Evolutionary conservation across 2,329 filamentous ascomycete genomes (phyloP).

Genomic region (Arthrocladium fulminans): DNA sequence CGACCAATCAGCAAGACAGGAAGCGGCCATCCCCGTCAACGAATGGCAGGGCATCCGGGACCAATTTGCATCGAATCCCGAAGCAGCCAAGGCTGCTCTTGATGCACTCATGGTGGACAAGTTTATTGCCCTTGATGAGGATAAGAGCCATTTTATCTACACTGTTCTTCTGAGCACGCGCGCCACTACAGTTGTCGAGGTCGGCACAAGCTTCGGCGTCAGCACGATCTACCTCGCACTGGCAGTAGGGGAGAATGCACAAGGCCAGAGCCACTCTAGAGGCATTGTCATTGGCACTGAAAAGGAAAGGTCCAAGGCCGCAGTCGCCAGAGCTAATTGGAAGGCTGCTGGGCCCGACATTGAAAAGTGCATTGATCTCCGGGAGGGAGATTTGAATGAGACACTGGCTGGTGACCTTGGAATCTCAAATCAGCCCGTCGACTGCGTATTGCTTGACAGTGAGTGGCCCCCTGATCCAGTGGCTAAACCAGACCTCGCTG

Average conservation of each 20-base stretch:
- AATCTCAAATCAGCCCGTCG: slow-evolving; percentile 22
- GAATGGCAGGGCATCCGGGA: too few species aligned
- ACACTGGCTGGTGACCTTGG: slow-evolving; percentile 28
- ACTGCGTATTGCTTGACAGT: slow-evolving; percentile 31
- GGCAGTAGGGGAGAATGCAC: slow-evolving; percentile 25
- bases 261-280: slow-evolving; percentile 13
- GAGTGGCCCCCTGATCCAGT: slow-evolving; percentile 14
- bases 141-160: slow-evolving; percentile 34
- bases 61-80: too few species aligned
- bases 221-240: slow-evolving; percentile 38
- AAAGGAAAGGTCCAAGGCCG: slow-evolving; percentile 29
- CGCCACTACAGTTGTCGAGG: slow-evolving; percentile 32
- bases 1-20: too few species aligned
- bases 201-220: slow-evolving; percentile 36
- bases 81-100: too few species aligned
- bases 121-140: slow-evolving; percentile 35
- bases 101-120: slow-evolving; percentile 30
- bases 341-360: slow-evolving; percentile 27
- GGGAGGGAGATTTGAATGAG: slow-evolving; percentile 34
- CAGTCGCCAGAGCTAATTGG: slow-evolving; percentile 29
- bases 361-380: slow-evolving; percentile 29
- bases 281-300: slow-evolving; percentile 34
- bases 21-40: too few species aligned
- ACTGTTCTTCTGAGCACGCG: slow-evolving; percentile 27
- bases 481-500: too few species aligned